Evolutionary conservation across 129 eudicot genomes (phyloP), one percentile per base, ranked within the genome.

Genomic region (sunflower (Helianthus annuus)): DNA sequence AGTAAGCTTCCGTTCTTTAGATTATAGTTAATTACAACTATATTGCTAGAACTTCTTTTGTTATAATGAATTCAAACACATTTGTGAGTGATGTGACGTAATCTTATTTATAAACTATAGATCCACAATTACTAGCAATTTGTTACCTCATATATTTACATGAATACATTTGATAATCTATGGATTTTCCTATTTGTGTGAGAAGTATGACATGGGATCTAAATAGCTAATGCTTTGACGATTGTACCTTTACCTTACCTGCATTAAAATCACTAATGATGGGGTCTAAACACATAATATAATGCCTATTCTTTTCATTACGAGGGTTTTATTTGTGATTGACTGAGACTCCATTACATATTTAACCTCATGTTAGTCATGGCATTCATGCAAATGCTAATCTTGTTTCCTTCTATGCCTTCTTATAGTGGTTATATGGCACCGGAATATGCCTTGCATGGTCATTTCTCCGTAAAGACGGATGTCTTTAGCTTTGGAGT

Each of bases 401-500:
- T 14, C 38, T 58, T 24, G 22, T 22, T 2, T 7, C 38, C 27
- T 27, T 57, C n/a, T 3, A 22, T 58, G 39, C 3, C 14, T 24
- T 58, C n/a, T 24, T 32, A 27, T 27, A 22, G 36, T 55, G 34
- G 34, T 55, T 55, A 55, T 10, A 55, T 55, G 61, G 36, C 61
- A 22, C 13, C 61, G 3, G 61, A 55, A 55, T 55, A 55, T 19
- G 14, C 34, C 12, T 45, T 9, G 12, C 57, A 24, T 11, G 71
- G 71, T 7, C 71, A 66, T 0, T 79, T 71, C 69, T 79, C 78
- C 1, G 66, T 79, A 32, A 70, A 78, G 24, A 15, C 76, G 1
- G 82, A 70, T 63, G 77, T 78, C 75, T 78, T 78, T 48, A 72
- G 72, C 76, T 79, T 71, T 46, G 78, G 83, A 22, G 78, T 72